Percentiles rank a stretch among this genome's conserved stretches.
Conservation (phyloP, 2,329 filamentous ascomycete genomes). For the Purpureocillium takamizusanense region DNA sequence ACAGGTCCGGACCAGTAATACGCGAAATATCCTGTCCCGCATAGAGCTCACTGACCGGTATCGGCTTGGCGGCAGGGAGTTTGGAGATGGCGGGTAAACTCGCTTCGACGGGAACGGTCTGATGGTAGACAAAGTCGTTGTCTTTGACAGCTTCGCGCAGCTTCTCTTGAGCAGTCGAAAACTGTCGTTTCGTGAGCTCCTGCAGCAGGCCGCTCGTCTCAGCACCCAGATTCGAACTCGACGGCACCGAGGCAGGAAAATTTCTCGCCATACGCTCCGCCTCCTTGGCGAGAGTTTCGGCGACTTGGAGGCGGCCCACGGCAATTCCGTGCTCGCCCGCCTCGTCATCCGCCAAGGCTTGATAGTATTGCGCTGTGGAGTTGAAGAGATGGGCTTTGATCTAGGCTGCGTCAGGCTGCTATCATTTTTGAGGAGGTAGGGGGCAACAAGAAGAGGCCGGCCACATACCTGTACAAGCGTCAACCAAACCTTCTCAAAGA, state of each 20-base stretch:
- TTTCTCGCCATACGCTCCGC: conserved; percentile 66
- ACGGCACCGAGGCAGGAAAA: conserved; percentile 71
- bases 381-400: conserved; percentile 74
- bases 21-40: conserved; percentile 94
- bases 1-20: conserved; percentile 94
- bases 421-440: too few relatives aligned
- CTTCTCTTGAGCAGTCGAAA: conserved; percentile 72
- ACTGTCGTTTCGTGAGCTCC: conserved; percentile 79
- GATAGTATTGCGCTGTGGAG: conserved; percentile 87
- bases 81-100: conserved; percentile 77
- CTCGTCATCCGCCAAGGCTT: conserved; percentile 84
- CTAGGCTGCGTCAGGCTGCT: conserved; percentile 21
- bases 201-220: conserved; percentile 67
- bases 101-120: conserved; percentile 79
- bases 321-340: conserved; percentile 78
- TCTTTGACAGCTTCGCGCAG: conserved; percentile 72
- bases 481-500: conserved; percentile 94
- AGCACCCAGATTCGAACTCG: conserved; percentile 72
- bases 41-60: conserved; percentile 93
- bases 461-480: conserved; percentile 63
- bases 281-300: conserved; percentile 70
- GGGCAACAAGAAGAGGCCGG: not conserved
- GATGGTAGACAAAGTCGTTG: conserved; percentile 98
- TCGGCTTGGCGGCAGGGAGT: conserved; percentile 89
- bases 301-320: conserved; percentile 72